phyloP scores from a whole-genome alignment of 2,329 filamentous ascomycete species.

The Hypoxylon sp. region DNA sequence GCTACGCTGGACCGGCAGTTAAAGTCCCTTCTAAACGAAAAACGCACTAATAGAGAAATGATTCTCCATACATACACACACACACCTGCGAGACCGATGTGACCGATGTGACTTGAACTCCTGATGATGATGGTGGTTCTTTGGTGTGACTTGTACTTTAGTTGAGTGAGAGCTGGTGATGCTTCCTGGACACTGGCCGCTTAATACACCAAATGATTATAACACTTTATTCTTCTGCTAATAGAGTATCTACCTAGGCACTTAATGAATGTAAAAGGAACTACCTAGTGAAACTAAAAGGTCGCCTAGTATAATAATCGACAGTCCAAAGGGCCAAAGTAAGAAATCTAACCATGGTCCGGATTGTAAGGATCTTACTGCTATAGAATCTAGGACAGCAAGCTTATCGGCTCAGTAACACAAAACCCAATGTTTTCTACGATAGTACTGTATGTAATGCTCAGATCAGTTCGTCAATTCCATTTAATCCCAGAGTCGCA shows the following conservation, averaged over 20 bases:
- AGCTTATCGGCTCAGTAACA: background rate
- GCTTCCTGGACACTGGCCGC: background rate
- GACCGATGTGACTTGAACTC: background rate
- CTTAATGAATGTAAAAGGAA: background rate
- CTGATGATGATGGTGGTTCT: background rate
- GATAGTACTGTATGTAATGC: background rate
- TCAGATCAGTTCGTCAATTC: background rate
- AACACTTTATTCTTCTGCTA: background rate
- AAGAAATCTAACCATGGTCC: background rate
- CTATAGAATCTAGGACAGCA: background rate
- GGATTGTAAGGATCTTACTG: background rate
- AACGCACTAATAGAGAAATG: slow-evolving; percentile 38
- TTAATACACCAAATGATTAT: background rate
- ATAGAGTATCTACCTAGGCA: background rate
- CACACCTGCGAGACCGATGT: background rate
- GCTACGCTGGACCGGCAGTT: slow-evolving; percentile 21
- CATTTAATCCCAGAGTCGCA: background rate
- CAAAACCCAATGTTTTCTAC: background rate
- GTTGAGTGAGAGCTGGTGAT: too few relatives aligned
- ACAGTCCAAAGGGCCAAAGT: background rate
- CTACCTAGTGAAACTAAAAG: background rate
- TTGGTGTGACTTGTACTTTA: background rate
- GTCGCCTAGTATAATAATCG: background rate
- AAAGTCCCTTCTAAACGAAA: slow-evolving; percentile 25
- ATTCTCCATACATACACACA: slow-evolving; percentile 5